Evolutionary conservation across 495 filamentous ascomycete genomes (phyloP), one percentile per base, ranked within the genome.

Genomic region (Penicillium angulare): DNA sequence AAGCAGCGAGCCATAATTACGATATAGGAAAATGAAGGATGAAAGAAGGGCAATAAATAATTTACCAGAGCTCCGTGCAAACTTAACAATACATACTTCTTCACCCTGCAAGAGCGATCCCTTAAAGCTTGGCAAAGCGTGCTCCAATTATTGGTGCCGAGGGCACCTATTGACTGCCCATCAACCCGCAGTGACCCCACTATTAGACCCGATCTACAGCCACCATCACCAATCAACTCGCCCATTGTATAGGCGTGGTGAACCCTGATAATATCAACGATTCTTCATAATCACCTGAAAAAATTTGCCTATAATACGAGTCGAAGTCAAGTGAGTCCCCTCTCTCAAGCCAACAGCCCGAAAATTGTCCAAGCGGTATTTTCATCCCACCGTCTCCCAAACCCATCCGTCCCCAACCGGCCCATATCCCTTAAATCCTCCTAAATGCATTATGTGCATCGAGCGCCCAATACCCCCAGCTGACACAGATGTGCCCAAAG

Each of bases 381-480:
- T 79, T 40, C 48, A 50, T 29, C 61, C 47, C 7, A 79, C 63
- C 32, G 79, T 66, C 2, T 75, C 67, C 33, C 78, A 81, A 48
- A 77, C 40, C 81, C 80, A 86, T 52, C 77, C 78, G 58, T 83
- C 79, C 31, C 74, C 65, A 10, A 84, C 64, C 33, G 85, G 64
- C 5, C 73, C 72, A 61, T 85, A 84, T 9, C 71, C 67, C 63
- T 84, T 81, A 20, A 52, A 68, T 40, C 66, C 75, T 15, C 75
- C 65, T 43, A 71, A n/a, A 72, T n/a, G 77, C 75, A 53, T 83
- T 81, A 22, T 76, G 72, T 40, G 81, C 77, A 64, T 85, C 84
- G 52, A 85, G 63, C 23, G 80, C 81, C 82, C 82, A 86, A 63
- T 84, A 85, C 18, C 79, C 80, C 65, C 82, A 83, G 53, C 82